phyloP scores from a whole-genome alignment of 179 eudicot species.

The Beta macrorhiza region DNA sequence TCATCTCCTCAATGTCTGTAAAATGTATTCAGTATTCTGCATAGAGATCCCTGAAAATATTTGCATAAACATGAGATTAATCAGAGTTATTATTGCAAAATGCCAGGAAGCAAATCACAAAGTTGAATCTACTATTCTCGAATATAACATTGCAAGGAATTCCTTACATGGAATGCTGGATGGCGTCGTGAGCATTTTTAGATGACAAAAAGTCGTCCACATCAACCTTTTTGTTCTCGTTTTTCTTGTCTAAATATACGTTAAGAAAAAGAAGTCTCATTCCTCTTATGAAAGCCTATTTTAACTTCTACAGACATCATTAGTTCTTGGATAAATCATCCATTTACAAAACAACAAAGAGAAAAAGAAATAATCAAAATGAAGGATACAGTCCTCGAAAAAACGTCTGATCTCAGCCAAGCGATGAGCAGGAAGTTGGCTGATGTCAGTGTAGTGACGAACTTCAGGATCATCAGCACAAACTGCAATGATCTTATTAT shows the following conservation, averaged over 20 bases:
- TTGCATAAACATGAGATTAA: neutral
- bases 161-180: conserved; percentile 38
- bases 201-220: conserved; percentile 42
- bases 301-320: neutral
- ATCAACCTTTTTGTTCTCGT: conserved; percentile 45
- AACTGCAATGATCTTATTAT: conserved; percentile 42
- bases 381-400: conserved; percentile 43
- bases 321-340: neutral
- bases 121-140: neutral
- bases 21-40: conserved; percentile 48
- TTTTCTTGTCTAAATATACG: conserved; percentile 36
- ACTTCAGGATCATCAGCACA: conserved; percentile 44
- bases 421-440: conserved; percentile 37
- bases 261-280: conserved; percentile 10
- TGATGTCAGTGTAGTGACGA: conserved; percentile 35
- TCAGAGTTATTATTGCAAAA: no score
- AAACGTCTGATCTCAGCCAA: conserved; percentile 41
- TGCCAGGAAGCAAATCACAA: neutral
- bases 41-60: conserved; percentile 59
- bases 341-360: neutral
- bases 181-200: conserved; percentile 37
- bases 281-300: neutral
- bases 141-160: neutral
- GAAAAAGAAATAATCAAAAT: neutral
- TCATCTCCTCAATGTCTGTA: conserved; percentile 73